phyloP scores from a whole-genome alignment of 2,329 filamentous ascomycete species.

The Ophiostoma tasmaniense region DNA sequence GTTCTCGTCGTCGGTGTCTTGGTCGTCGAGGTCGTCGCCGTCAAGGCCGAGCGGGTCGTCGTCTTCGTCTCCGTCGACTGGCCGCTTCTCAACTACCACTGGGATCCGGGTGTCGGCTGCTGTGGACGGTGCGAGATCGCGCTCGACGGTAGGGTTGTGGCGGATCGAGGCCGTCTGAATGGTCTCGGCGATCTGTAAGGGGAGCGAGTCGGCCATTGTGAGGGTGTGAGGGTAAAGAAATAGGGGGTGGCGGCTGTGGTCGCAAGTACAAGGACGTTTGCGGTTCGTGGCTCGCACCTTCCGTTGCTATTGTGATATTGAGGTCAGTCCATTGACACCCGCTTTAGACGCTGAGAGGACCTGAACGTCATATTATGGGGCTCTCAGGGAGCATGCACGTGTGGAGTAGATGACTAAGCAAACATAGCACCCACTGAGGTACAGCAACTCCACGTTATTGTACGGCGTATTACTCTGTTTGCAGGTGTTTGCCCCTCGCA shows the following conservation, averaged over 20 bases:
- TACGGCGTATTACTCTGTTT: background rate
- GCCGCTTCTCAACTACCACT: conserved; percentile 32
- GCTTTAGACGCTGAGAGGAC: background rate
- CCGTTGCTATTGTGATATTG: conserved; percentile 2
- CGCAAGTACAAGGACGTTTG: background rate
- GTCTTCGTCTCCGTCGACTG: conserved; percentile 29
- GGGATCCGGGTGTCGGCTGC: conserved; percentile 59
- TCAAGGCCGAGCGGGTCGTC: conserved; percentile 46
- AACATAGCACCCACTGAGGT: background rate
- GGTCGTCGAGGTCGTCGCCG: conserved; percentile 29
- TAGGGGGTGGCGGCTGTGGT: background rate
- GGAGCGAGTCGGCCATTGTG: conserved; percentile 47
- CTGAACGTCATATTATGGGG: background rate
- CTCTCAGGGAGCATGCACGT: background rate
- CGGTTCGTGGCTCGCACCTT: background rate
- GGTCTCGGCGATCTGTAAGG: conserved; percentile 64
- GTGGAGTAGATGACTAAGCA: background rate
- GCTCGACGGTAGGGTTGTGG: conserved; percentile 56
- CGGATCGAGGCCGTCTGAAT: conserved; percentile 77
- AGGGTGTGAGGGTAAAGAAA: background rate
- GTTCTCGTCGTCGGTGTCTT: conserved; percentile 39
- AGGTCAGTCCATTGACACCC: background rate
- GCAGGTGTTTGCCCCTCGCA: background rate
- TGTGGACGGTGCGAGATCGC: conserved; percentile 76
- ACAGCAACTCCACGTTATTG: no score